Evolutionary conservation across 129 eudicot genomes (phyloP), one percentile per base, ranked within the genome.

Genomic region (Erigeron canadensis): DNA sequence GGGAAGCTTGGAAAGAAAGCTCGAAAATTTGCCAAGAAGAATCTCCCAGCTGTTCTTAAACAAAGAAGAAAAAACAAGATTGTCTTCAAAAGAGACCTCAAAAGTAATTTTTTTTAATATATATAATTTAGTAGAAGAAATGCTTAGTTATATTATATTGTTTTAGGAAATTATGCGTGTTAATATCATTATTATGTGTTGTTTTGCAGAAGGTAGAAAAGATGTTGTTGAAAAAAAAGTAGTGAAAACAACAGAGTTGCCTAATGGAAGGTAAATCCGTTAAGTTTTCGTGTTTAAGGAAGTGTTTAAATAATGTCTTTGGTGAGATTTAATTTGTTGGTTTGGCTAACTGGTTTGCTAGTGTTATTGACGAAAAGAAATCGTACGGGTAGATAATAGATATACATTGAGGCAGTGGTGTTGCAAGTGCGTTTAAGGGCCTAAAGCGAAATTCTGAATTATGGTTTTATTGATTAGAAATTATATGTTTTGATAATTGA

Each of bases 1-100:
- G 94, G 96, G 77, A 93, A 93, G 84, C 87, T 93, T 0, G 98
- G 98, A 65, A 89, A 89, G 84, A 93, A 93, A 63, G 98, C 98
- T 12, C 86, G 96, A 74, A 93, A 93, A 55, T 93, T 93, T 46
- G 98, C 96, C 5, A 93, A 87, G 95, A 93, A 93, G 83, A 84
- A 89, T 83, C 89, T 93, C 47, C 98, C 87, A 42, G 77, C 95
- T 10, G 96, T 89, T 41, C 79, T 81, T 13, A 76, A 71, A 55
- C 74, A 57, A 65, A 60, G 82, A 70, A 81, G 98, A 18, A 89
- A 93, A 69, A 81, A 79, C 47, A 93, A 93, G 15, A 73, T 87
- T 57, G 43, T 79, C 10, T 82, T 84, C 79, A 89, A 93, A 75
- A 89, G 71, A 84, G 75, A 68, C 55, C 73, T 76, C 54, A 60